Conservation (phyloP, 1,284 basidiomycete genomes). For the Papiliotrema fonsecae region DNA sequence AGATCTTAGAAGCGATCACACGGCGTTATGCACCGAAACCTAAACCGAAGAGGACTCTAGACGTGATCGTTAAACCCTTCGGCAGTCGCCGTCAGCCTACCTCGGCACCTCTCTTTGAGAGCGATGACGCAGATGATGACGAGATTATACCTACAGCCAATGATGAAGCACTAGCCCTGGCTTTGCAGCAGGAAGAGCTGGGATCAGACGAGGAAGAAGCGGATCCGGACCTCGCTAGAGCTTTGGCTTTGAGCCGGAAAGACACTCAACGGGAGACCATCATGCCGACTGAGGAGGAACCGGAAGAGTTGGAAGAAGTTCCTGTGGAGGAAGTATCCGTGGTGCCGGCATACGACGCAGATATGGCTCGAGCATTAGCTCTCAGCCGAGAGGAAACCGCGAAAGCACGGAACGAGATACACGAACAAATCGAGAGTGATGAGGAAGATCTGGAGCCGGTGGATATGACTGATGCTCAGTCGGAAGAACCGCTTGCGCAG, state of each 20-base stretch:
- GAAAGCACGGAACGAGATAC: too few relatives aligned
- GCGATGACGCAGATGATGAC: constrained; percentile 52
- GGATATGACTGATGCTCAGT: background rate
- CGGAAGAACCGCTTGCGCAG: background rate
- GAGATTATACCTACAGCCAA: constrained; percentile 34
- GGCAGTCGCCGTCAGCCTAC: constrained; percentile 23
- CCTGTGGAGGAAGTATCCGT: too few relatives aligned
- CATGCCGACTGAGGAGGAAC: background rate
- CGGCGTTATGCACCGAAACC: constrained; percentile 55
- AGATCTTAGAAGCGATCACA: constrained; percentile 63
- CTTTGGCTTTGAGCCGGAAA: constrained; percentile 27
- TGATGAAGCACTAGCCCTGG: constrained; percentile 43
- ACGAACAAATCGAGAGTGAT: too few relatives aligned
- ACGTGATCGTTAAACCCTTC: constrained; percentile 32
- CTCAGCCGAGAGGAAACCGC: too few relatives aligned
- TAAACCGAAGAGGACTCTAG: constrained; percentile 27
- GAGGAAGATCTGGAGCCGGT: constrained; percentile 1
- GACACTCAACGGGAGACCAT: constrained; percentile 18
- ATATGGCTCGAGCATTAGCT: too few relatives aligned
- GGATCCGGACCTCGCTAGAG: constrained; percentile 33
- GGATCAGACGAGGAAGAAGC: constrained; percentile 41
- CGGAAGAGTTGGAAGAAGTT: background rate
- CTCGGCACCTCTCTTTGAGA: constrained; percentile 56
- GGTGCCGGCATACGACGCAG: too few relatives aligned
- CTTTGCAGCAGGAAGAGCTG: constrained; percentile 44